phyloP scores from a whole-genome alignment of 2,329 filamentous ascomycete species.

The Exophiala dermatitidis region DNA sequence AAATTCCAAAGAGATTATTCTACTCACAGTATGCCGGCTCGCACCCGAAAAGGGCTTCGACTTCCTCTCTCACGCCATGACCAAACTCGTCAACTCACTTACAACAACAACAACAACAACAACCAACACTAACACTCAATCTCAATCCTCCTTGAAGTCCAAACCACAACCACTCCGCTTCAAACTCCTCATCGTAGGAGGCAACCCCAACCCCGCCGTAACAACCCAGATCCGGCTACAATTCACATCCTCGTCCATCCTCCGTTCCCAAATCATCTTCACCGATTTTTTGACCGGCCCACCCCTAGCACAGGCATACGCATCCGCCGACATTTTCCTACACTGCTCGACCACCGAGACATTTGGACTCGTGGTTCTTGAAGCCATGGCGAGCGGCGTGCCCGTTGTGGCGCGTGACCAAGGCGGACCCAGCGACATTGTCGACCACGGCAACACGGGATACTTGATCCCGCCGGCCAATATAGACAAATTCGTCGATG shows the following conservation, averaged over 20 bases:
- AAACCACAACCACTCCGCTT: conserved; percentile 44
- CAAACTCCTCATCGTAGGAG: conserved; percentile 60
- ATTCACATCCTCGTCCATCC: conserved; percentile 38
- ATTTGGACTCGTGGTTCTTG: conserved; percentile 62
- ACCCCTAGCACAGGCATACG: conserved; percentile 58
- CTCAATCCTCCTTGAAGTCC: no score
- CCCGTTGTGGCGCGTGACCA: conserved; percentile 63
- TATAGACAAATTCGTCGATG: conserved; percentile 50
- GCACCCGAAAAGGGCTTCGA: conserved; percentile 66
- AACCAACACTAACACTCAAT: no score
- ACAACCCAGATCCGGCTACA: conserved; percentile 55
- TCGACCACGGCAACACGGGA: conserved; percentile 53
- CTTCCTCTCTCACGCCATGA: conserved; percentile 54
- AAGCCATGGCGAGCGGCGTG: conserved; percentile 64
- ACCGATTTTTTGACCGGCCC: conserved; percentile 58
- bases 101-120: no score
- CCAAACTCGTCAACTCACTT: conserved; percentile 43
- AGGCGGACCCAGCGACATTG: conserved; percentile 62
- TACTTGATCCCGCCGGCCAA: conserved; percentile 56
- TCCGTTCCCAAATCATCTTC: conserved; percentile 53
- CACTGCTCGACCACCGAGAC: conserved; percentile 67
- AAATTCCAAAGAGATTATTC: conserved; percentile 47
- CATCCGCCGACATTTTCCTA: conserved; percentile 61
- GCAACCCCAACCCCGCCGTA: conserved; percentile 58
- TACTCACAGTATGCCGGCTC: conserved; percentile 59